Base-by-base conservation (phyloP, 257 asterid genomes). In the Avicennia marina region DNA sequence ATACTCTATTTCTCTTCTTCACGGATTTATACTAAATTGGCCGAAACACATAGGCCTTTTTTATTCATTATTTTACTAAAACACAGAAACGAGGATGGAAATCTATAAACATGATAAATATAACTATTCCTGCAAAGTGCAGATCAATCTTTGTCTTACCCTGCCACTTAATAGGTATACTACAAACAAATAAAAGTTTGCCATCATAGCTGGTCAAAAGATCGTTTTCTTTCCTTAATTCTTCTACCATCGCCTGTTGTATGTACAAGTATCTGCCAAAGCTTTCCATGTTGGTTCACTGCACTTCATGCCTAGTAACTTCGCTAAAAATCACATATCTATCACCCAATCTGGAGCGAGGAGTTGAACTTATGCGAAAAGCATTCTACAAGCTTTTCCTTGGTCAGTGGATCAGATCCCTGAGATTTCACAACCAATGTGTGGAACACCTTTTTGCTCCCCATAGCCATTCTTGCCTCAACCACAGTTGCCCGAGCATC, bases 341-440 rank as follows among this genome's bases (percentile, higher is more conserved):
- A 53, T 67, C 49, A 55, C 71, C 67, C 67, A 57, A 72, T 85
- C n/a, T n/a, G n/a, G n/a, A n/a, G n/a, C n/a, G n/a, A n/a, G n/a
- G n/a, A n/a, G n/a, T n/a, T n/a, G n/a, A n/a, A n/a, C n/a, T n/a
- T n/a, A n/a, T n/a, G n/a, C n/a, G n/a, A 66, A 3, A 84, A 66
- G 1, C 81, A 86, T 50, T 82, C 80, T 4, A 73, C 46, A 81
- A 90, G 32, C 84, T 79, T 85, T 70, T 90, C 95, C 82, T 78
- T 79, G 2, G 90, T 85, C 46, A 87, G 63, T 53, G 47, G 72
- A 6, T 85, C 86, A 3, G 85, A 27, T 51, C 91, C 94, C 15
- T 44, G 75, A 7, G 94, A 76, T 62, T 81, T 82, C 33, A 90
- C 81, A 1, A 85, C 86, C 25, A 90, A 90, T 13, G 95, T 87